Evolutionary conservation across 257 asterid genomes (phyloP).

Genomic region (Petunia axillaris): DNA sequence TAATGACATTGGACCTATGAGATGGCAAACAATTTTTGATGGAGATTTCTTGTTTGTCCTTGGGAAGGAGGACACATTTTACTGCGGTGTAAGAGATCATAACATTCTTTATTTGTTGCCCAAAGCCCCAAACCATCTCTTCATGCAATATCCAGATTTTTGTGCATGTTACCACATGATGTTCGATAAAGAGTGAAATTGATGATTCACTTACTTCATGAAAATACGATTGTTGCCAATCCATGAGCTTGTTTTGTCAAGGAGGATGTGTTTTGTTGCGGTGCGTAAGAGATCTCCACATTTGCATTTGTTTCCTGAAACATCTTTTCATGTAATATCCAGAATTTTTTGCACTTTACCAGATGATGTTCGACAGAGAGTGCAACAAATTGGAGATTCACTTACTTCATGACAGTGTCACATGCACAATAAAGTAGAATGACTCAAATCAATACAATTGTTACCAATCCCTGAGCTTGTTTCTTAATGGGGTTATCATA

Average conservation of each 20-base stretch:
- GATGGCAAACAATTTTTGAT: not conserved
- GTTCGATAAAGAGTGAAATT: conserved; percentile 8
- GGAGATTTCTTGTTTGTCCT: conserved; percentile 3
- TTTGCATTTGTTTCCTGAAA: not conserved
- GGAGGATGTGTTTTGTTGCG: too few relatives aligned
- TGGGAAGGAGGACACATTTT: conserved; percentile 9
- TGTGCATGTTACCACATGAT: not conserved
- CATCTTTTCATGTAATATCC: not conserved
- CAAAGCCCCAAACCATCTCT: not conserved
- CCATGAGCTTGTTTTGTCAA: too few relatives aligned
- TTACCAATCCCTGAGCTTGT: not conserved
- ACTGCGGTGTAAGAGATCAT: not conserved
- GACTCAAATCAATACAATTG: not conserved
- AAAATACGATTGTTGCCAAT: too few relatives aligned
- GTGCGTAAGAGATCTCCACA: too few relatives aligned
- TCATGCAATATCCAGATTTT: not conserved
- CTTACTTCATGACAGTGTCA: not conserved
- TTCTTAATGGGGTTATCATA: not conserved
- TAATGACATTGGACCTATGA: conserved; percentile 7
- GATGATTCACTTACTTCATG: not conserved
- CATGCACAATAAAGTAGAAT: not conserved
- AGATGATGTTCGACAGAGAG: not conserved
- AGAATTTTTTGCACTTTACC: not conserved
- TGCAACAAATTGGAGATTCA: not conserved
- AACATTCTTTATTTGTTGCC: not conserved